Evolutionary conservation across 345 rosid species (phyloP).

Genomic region (Murraya koenigii): DNA sequence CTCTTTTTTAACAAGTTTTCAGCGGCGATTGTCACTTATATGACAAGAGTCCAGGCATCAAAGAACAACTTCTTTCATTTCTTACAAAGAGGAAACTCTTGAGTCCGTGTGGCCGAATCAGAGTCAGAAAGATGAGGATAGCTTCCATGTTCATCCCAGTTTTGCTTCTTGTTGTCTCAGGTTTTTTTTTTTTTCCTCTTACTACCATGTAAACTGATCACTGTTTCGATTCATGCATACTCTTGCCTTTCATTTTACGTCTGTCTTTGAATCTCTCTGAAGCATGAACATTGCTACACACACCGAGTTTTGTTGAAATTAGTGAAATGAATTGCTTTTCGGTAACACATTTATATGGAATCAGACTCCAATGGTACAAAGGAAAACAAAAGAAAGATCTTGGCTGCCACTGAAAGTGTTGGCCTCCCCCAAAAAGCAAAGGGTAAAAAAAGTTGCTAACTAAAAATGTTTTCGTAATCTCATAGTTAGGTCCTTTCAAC

Average conservation of each 20-base stretch:
- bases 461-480: background rate
- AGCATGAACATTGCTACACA: background rate
- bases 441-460: too few species aligned
- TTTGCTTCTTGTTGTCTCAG: slow-evolving; percentile 38
- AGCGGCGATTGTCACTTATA: background rate
- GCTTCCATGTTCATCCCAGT: slow-evolving; percentile 20
- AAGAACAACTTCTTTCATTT: background rate
- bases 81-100: background rate
- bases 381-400: too few species aligned
- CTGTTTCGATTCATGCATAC: background rate
- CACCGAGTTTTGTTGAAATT: too few species aligned
- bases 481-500: background rate
- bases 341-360: too few species aligned
- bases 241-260: background rate
- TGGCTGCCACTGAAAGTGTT: too few species aligned
- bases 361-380: too few species aligned
- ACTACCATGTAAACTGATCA: background rate
- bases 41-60: background rate
- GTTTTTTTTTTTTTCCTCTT: slow-evolving; percentile 16
- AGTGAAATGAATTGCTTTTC: too few species aligned
- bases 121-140: slow-evolving; percentile 32
- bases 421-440: too few species aligned
- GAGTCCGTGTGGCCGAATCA: slow-evolving; percentile 5
- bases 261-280: background rate
- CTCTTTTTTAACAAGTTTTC: slow-evolving; percentile 15